Percentiles rank a stretch among this genome's conserved stretches.
phyloP scores from a whole-genome alignment of 2,329 filamentous ascomycete species.

The Parastagonospora avenae region DNA sequence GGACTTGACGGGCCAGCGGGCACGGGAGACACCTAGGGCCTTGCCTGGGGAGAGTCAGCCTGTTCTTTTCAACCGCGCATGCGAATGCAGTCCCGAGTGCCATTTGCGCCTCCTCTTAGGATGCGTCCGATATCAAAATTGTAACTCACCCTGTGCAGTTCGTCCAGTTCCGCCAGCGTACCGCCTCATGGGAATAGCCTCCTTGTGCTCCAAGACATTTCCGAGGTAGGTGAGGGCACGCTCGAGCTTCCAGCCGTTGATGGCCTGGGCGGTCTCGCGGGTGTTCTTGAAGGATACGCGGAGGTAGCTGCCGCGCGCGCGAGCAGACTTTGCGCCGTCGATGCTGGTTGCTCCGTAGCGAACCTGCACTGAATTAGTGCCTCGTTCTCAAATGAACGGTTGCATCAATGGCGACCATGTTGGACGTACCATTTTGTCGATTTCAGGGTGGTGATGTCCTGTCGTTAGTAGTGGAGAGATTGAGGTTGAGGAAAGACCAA shows the following conservation, averaged over 20 bases:
- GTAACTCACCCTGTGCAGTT: slow-evolving; percentile 90
- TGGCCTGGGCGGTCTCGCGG: slow-evolving; percentile 97
- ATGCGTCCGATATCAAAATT: neutral
- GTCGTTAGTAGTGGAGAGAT: slow-evolving; percentile 34
- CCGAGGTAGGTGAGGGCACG: slow-evolving; percentile 96
- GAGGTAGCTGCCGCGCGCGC: slow-evolving; percentile 97
- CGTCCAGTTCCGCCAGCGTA: slow-evolving; percentile 96
- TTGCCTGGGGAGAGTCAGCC: slow-evolving; percentile 70
- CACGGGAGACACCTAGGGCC: slow-evolving; percentile 96
- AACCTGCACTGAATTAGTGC: slow-evolving; percentile 41
- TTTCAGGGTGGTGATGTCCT: slow-evolving; percentile 30
- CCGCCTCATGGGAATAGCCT: slow-evolving; percentile 97
- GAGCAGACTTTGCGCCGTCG: slow-evolving; percentile 70
- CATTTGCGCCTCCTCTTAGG: slow-evolving; percentile 5
- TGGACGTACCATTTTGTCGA: slow-evolving; percentile 50
- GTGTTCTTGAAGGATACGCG: slow-evolving; percentile 99
- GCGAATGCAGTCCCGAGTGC: neutral
- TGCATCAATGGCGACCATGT: slow-evolving; percentile 13
- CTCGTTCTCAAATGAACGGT: slow-evolving; percentile 17
- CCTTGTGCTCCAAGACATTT: slow-evolving; percentile 96
- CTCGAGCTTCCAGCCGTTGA: slow-evolving; percentile 98
- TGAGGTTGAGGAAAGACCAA: slow-evolving; percentile 25
- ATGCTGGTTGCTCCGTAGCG: slow-evolving; percentile 46
- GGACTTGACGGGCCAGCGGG: slow-evolving; percentile 99
- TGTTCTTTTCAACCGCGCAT: slow-evolving; percentile 4